Percentiles rank a stretch among this genome's conserved stretches.
Evolutionary conservation across 2,329 filamentous ascomycete genomes (phyloP).

Genomic region (Diaporthe aspalathi): DNA sequence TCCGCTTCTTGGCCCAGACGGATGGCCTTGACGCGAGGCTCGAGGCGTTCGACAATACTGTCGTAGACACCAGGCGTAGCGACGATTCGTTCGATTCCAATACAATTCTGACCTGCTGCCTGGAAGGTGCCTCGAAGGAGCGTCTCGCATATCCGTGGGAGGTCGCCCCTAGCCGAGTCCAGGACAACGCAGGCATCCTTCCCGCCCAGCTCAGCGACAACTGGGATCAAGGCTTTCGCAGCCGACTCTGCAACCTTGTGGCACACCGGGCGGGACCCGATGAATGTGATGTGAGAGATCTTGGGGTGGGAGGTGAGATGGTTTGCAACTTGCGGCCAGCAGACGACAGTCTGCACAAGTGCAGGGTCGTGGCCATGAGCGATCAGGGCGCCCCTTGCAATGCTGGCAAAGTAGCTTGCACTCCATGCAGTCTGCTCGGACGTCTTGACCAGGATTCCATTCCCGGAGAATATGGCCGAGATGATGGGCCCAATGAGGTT

Average conservation of each 20-base stretch:
- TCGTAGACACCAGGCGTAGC: constrained; percentile 82
- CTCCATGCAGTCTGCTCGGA: constrained; percentile 98
- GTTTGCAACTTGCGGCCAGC: constrained; percentile 86
- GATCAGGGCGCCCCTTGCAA: constrained; percentile 81
- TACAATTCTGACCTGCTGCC: constrained; percentile 95
- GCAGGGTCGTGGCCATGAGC: constrained; percentile 86
- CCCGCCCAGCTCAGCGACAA: constrained; percentile 91
- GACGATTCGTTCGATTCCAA: constrained; percentile 94
- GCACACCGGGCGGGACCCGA: constrained; percentile 88
- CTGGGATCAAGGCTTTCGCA: constrained; percentile 85
- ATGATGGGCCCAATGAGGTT: constrained; percentile 61
- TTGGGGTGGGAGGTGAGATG: constrained; percentile 86
- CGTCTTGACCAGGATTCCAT: constrained; percentile 91
- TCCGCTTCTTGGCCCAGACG: constrained; percentile 83
- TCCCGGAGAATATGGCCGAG: constrained; percentile 63
- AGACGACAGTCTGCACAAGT: constrained; percentile 85
- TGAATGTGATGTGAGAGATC: constrained; percentile 93
- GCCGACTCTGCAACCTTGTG: constrained; percentile 89
- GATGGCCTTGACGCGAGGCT: constrained; percentile 78
- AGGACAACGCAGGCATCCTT: constrained; percentile 94
- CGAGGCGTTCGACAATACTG: constrained; percentile 75
- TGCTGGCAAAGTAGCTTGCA: constrained; percentile 81
- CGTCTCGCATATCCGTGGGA: constrained; percentile 81
- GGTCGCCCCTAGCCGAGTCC: constrained; percentile 75
- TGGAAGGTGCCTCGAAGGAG: constrained; percentile 95